Conservation (phyloP, 805 yeast species). For the Kuraishia piskuri region DNA sequence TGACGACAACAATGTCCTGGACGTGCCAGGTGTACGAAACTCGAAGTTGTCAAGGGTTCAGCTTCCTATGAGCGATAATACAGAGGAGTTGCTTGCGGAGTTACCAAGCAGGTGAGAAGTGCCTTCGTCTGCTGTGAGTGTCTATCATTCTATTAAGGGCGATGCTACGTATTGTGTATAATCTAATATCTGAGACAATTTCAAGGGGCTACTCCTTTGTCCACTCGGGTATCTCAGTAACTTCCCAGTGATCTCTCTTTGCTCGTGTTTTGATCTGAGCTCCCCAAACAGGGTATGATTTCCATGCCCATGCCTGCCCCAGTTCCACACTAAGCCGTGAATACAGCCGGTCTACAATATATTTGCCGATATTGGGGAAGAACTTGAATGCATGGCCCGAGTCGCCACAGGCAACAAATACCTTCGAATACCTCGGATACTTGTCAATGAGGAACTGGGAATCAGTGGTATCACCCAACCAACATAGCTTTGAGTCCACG, state of each 20-base stretch:
- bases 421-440: conserved; percentile 19
- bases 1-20: background rate
- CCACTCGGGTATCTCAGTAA: conserved; percentile 8
- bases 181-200: background rate
- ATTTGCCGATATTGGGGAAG: conserved; percentile 31
- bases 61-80: conserved; percentile 20
- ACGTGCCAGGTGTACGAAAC: conserved; percentile 7
- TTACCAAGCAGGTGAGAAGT: conserved; percentile 9
- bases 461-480: conserved; percentile 23
- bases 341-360: conserved; percentile 20
- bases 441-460: conserved; percentile 27
- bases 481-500: conserved; percentile 9
- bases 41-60: conserved; percentile 14
- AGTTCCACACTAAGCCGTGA: conserved; percentile 13
- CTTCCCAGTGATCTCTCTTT: conserved; percentile 8
- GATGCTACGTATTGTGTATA: background rate
- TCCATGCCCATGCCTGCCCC: conserved; percentile 23
- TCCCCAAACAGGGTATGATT: conserved; percentile 10
- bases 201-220: background rate
- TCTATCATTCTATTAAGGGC: background rate
- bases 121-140: background rate
- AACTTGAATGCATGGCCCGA: conserved; percentile 35
- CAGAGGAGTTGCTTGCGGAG: conserved; percentile 19
- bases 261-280: conserved; percentile 6
- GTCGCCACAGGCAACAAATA: conserved; percentile 31